Evolutionary conservation across 2,329 filamentous ascomycete genomes (phyloP), one percentile per base, ranked within the genome.

Genomic region (Didymella pinodella): DNA sequence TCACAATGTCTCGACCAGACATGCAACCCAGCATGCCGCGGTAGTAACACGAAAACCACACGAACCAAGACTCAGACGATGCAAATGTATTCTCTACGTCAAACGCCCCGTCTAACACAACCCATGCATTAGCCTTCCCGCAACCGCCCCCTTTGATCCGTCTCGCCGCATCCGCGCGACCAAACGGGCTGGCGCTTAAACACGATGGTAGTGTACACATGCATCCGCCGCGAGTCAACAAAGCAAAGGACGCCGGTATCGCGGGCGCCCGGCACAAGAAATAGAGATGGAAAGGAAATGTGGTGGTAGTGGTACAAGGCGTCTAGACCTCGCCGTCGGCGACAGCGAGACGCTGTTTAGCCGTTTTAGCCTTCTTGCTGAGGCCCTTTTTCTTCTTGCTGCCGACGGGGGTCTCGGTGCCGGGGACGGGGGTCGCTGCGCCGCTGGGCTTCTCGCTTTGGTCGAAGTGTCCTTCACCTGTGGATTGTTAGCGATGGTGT

Each of bases 401-500:
- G 38, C 59, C 51, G 8, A 69, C 61, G 12, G 67, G 60, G 16
- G 65, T 64, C 59, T 75, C 74, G 5, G 63, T 60, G 7, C 77
- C 80, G 48, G 87, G 86, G 11, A 90, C 85, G 0, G 93, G 93
- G 1, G 95, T 97, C 3, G 91, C 92, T 0, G 93, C 88, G 34
- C 93, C 95, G 2, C 91, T 96, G 25, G 88, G 87, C 73, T 96
- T 95, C 67, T 89, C 90, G 69, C 85, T 89, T 75, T 96, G 93
- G 69, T 98, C 94, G 79, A 99, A 99, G 76, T 97, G 88, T 60
- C 95, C 95, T 84, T 99, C 95, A 71, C 94, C 94, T 98, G 72
- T 36, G 43, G 41, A 48, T 41, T 11, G 20, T 41, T 41, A 41
- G 38, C 11, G n/a, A n/a, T n/a, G 32, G 7, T n/a, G 32, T 11